Percentiles rank a stretch among this genome's conserved stretches.
These are phyloP conservation scores for Nectriaceae sp. DNA, from an alignment of 2,329 filamentous ascomycete species.

Conservation along the genomic window DNA sequence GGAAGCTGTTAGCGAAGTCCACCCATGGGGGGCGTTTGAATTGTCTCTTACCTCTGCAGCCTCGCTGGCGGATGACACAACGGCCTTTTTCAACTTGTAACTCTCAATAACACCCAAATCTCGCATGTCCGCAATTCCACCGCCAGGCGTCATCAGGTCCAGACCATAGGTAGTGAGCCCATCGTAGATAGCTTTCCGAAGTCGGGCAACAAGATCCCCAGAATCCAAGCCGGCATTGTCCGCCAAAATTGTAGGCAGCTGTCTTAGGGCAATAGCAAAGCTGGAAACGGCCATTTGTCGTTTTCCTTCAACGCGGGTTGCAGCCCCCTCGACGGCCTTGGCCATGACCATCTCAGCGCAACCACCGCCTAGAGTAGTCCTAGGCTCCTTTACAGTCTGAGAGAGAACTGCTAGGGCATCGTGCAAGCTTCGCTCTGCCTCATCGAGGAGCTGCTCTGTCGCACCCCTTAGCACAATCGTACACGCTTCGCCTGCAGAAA, in stretches of 20 bases:
- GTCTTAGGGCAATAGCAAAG: constrained; percentile 85
- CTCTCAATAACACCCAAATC: constrained; percentile 94
- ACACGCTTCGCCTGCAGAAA: constrained; percentile 90
- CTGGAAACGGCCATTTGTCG: constrained; percentile 90
- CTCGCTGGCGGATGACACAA: constrained; percentile 94
- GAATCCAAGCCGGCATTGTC: constrained; percentile 98
- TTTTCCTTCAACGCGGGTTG: constrained; percentile 94
- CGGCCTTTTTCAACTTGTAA: constrained; percentile 98
- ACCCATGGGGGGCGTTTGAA: not conserved
- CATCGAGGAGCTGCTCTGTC: constrained; percentile 94
- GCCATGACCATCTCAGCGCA: constrained; percentile 99
- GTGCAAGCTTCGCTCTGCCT: constrained; percentile 93
- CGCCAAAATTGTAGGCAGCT: constrained; percentile 93
- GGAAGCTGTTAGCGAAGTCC: constrained; percentile 22
- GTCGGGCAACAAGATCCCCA: constrained; percentile 85
- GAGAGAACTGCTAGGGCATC: constrained; percentile 95
- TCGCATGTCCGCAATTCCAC: constrained; percentile 93
- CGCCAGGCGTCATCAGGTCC: constrained; percentile 85
- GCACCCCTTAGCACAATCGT: constrained; percentile 95
- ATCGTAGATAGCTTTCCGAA: constrained; percentile 93
- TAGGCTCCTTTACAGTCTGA: constrained; percentile 92
- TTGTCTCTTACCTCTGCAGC: constrained; percentile 80
- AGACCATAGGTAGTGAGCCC: constrained; percentile 91
- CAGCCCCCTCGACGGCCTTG: constrained; percentile 92
- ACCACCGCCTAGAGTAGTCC: constrained; percentile 91